Evolutionary conservation across 805 yeast species (phyloP).

Genomic region (Candida awuae): DNA sequence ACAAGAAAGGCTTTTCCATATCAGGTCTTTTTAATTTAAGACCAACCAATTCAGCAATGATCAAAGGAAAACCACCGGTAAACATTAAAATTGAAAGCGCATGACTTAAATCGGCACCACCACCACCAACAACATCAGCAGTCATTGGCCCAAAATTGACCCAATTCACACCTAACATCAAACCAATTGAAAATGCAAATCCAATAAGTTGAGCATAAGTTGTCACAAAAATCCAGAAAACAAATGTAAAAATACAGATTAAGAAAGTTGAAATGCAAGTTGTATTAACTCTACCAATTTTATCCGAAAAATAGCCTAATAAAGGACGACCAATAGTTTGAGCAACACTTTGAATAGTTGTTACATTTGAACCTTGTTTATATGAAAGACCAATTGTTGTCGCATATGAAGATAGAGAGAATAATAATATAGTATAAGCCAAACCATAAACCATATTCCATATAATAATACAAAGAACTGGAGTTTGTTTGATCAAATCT

Average conservation of each 20-base stretch:
- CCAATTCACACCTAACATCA: conserved; percentile 39
- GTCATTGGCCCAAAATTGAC: conserved; percentile 30
- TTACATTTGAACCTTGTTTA: conserved; percentile 38
- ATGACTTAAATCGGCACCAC: conserved; percentile 24
- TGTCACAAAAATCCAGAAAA: conserved; percentile 42
- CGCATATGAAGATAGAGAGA: conserved; percentile 42
- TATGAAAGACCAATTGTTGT: conserved; percentile 39
- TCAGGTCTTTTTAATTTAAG: conserved; percentile 23
- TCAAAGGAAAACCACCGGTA: conserved; percentile 25
- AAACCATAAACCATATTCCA: conserved; percentile 24
- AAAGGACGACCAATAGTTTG: conserved; percentile 45
- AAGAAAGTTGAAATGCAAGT: conserved; percentile 32
- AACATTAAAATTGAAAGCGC: conserved; percentile 23
- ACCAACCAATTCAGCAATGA: conserved; percentile 29
- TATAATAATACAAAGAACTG: conserved; percentile 20
- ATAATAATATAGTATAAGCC: conserved; percentile 32
- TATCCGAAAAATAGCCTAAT: conserved; percentile 40
- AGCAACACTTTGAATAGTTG: conserved; percentile 39
- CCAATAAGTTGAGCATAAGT: conserved; percentile 35
- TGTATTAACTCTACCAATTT: conserved; percentile 39
- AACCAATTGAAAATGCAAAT: conserved; percentile 38
- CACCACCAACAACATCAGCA: conserved; percentile 30
- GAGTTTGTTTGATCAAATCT: conserved; percentile 14
- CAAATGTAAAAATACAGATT: conserved; percentile 33
- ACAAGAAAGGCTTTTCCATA: conserved; percentile 39